Evolutionary conservation across 148 eudicot genomes (phyloP), one percentile per base, ranked within the genome.

Genomic region (Fagopyrum esculentum): DNA sequence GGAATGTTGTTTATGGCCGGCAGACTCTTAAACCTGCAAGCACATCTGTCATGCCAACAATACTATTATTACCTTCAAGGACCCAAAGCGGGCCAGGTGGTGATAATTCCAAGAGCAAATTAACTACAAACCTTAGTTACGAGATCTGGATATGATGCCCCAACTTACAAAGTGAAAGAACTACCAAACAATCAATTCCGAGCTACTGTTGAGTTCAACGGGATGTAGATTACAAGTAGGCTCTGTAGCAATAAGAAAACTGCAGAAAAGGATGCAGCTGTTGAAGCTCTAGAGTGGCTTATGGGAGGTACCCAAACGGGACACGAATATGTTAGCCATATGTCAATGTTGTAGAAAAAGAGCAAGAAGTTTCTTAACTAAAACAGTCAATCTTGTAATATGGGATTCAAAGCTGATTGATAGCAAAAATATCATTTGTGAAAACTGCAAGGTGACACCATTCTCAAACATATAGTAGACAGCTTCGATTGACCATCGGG

Each of bases 261-360:
- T 82, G 97, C 98, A 1, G 98, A 94, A 77, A 94, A 94, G 77
- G 96, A 90, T 81, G 98, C 97, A 46, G 98, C 98, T 6, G 89
- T 96, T 16, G 96, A 91, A 87, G 98, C 97, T 72, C 80, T 94
- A 6, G 90, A 86, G 35, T 89, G 92, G 90, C 82, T 94, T 15
- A 81, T 77, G 83, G 86, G 92, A 49, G 89, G 89, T 45, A 74
- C 89, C 9, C 89, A 80, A 46, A 75, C 80, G 54, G 88, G 90
- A 44, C 82, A 74, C 52, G 97, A 88, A 52, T 73, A 83, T 45
- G 75, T 88, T 5, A 96, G 89, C 46, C 85, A 85, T 69, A 86
- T 88, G 96, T 86, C 97, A 9, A 82, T 86, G 87, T 74, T 92
- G 80, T 84, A 90, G 47, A 91, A 94, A 78, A 94, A 85, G 85